Base-by-base conservation (phyloP, 257 asterid species). In the Gentiana straminea region DNA sequence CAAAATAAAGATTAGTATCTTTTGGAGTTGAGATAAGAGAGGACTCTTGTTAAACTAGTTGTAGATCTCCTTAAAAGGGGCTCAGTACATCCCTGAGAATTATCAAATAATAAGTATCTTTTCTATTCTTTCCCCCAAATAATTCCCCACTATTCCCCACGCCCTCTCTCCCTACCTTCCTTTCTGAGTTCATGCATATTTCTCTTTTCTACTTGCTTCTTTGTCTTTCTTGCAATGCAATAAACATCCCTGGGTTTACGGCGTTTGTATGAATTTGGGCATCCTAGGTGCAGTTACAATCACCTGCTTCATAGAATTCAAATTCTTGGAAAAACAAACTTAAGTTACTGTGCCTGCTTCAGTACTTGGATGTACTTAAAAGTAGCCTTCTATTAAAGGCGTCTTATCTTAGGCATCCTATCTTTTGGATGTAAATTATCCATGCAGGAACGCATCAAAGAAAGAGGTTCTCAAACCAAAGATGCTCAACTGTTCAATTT, bases 381-480 rank as follows among this genome's bases (percentile, higher is more conserved):
- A 46, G 33, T 46, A 49, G 6, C 9, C 49, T 13, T 37, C 32
- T 3, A n/a, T 58, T 52, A 52, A 58, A 58, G 32, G 35, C 34
- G 11, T n/a, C 15, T 61, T 48, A 48, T 46, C 3, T 54, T 15
- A 59, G 32, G 35, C 34, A 13, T n/a, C 15, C 58, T 48, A 48
- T 46, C 3, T 54, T 15, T 59, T 56, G 35, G 52, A 50, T 41
- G 59, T 59, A 38, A 56, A 12, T 38, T 60, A 62, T 52, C 67
- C 45, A 64, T 81, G 67, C 86, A 90, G 95, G 91, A 81, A 69
- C 96, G 98, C 49, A 86, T 90, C 67, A 81, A 80, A 70, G 80
- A 81, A 69, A 80, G 96, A 80, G 77, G 77, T 57, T 57, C 69
- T 61, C 77, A 61, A 64, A 68, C 80, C 46, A 78, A 72, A 64